phyloP scores from a whole-genome alignment of 1,284 basidiomycete genomes.

The Sanguinoderma infundibulare region DNA sequence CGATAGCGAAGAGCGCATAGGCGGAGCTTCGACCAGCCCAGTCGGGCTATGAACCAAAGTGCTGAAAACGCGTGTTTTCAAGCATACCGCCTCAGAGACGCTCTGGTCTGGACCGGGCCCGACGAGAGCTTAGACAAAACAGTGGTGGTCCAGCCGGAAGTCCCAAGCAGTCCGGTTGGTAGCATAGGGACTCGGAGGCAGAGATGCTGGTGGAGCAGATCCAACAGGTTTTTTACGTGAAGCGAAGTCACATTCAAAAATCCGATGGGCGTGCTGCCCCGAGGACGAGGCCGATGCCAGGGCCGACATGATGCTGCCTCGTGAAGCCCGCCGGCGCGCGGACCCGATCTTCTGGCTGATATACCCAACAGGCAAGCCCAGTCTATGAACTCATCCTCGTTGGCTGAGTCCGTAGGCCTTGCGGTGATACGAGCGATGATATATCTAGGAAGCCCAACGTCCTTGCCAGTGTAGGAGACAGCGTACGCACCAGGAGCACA shows the following conservation, averaged over 20 bases:
- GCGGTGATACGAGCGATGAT: not conserved
- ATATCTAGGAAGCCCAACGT: not conserved
- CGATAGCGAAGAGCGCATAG: not conserved
- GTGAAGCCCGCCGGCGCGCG: not conserved
- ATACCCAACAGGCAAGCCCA: not conserved
- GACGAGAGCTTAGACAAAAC: not conserved
- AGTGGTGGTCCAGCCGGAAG: not conserved
- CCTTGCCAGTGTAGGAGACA: not conserved
- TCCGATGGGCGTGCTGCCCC: not conserved
- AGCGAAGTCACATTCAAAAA: not conserved
- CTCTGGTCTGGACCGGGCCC: not conserved
- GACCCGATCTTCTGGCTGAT: not conserved
- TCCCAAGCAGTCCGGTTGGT: not conserved
- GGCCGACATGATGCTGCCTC: not conserved
- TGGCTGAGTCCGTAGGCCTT: not conserved
- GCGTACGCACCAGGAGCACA: not conserved
- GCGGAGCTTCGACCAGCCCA: constrained; percentile 1
- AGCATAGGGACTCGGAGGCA: not conserved
- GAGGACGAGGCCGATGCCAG: too few relatives aligned
- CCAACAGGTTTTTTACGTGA: constrained; percentile 1
- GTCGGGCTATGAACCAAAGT: not conserved
- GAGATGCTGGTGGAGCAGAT: not conserved
- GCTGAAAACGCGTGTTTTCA: constrained; percentile 3
- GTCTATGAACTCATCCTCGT: not conserved
- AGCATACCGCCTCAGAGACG: not conserved